Evolutionary conservation across 495 filamentous ascomycete genomes (phyloP), one percentile per base, ranked within the genome.

Genomic region (Trichoderma asperelloides): DNA sequence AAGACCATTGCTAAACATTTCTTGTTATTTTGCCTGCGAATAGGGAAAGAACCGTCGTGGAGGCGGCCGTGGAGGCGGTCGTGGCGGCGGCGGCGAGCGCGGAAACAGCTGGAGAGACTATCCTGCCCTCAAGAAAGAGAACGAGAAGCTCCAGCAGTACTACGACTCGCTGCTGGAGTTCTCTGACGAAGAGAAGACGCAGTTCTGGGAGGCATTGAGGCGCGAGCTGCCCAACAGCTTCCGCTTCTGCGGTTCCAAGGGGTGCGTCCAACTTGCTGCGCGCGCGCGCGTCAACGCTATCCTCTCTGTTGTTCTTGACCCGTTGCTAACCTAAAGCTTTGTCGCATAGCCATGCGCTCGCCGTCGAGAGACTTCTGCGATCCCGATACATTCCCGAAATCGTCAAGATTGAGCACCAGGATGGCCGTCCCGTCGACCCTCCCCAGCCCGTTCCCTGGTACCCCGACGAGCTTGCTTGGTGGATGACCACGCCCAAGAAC

Each of bases 401-500:
- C 70, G 88, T 85, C 13, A 86, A 89, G 45, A 92, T 97, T 70
- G 79, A 79, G 39, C 74, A 80, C 67, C 79, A 90, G 80, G 90
- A 98, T 73, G 94, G 89, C 73, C 82, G 88, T 68, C 78, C 78
- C 28, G 92, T 97, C 72, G 86, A 92, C 63, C 86, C 96, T 2
- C 95, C 95, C 1, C 81, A 82, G 73, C 82, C 89, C 0, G 88
- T 98, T 18, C 80, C 86, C 9, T 98, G 92, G 92, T 98, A 94
- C 76, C 95, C 95, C 21, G 93, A 98, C 70, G 83, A 89, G 70
- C 86, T 98, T 67, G 96, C 94, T 25, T 98, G 94, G 90, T 89
- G 84, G 67, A 97, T 98, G 91, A 96, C 92, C 25, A 96, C 92
- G 8, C 92, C 95, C 21, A 98, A 98, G 80, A 89, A 95, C 68